Conservation (phyloP, 768 basidiomycete genomes). For the Podaxis mareebaensis region DNA sequence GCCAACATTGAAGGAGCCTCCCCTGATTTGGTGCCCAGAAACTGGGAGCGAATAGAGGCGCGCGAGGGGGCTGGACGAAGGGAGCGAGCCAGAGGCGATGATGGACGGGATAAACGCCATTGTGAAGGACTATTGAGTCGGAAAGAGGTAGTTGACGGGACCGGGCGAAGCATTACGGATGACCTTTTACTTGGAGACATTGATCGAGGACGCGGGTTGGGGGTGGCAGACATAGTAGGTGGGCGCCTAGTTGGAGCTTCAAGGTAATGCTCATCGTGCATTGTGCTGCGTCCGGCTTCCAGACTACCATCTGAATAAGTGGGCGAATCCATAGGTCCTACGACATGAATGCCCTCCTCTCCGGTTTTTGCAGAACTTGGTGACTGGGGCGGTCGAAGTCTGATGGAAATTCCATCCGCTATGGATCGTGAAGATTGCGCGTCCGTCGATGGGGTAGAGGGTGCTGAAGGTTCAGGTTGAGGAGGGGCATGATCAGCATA, state of each 20-base stretch:
- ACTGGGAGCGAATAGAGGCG: not conserved
- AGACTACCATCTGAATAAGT: not conserved
- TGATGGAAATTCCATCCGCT: not conserved
- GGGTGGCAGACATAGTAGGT: not conserved
- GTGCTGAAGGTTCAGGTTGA: conserved; percentile 7
- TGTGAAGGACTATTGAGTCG: not conserved
- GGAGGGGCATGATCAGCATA: conserved; percentile 2
- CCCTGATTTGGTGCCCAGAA: not conserved
- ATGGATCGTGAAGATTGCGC: conserved; percentile 6
- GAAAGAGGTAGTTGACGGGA: not conserved
- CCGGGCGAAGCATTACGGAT: not conserved
- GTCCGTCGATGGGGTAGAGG: conserved; percentile 8
- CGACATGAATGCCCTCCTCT: not conserved
- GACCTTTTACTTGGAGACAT: not conserved
- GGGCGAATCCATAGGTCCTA: not conserved
- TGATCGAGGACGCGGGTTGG: conserved; percentile 2
- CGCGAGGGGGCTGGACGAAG: not conserved
- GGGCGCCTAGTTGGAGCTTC: conserved; percentile 1
- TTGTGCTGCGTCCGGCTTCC: not conserved
- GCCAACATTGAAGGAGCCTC: not conserved
- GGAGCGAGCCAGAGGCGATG: not conserved
- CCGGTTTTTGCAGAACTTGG: conserved; percentile 1
- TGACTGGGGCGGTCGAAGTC: not conserved
- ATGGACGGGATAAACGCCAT: not conserved
- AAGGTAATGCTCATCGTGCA: not conserved